Evolutionary conservation across 257 asterid species (phyloP).

Genomic region (Solanum medicagineum): DNA sequence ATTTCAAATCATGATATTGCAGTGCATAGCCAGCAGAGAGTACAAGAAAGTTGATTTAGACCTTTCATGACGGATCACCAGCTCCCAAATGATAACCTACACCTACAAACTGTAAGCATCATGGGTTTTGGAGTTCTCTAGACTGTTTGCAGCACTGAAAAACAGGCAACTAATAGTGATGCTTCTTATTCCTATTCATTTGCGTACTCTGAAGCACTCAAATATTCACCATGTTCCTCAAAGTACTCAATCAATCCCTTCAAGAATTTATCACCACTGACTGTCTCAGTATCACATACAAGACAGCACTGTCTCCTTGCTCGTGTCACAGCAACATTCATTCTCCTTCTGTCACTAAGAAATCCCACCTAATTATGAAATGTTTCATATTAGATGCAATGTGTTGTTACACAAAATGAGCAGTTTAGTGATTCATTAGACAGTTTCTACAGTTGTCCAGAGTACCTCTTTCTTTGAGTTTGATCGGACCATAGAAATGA

Average conservation of each 20-base stretch:
- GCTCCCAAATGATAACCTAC: not conserved
- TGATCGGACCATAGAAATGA: conserved; percentile 95
- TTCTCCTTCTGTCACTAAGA: conserved; percentile 81
- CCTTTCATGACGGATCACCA: not conserved
- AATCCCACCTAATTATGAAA: conserved; percentile 66
- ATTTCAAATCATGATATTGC: not conserved
- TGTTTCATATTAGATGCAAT: not conserved
- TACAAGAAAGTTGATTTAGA: not conserved
- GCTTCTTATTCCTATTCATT: conserved; percentile 5
- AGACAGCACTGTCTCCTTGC: conserved; percentile 94
- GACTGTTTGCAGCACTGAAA: not conserved
- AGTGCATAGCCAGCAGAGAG: not conserved
- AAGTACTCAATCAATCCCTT: conserved; percentile 73
- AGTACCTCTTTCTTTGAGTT: conserved; percentile 87
- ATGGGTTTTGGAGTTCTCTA: not conserved
- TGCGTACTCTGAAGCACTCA: conserved; percentile 80
- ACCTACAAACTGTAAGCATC: not conserved
- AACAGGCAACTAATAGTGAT: not conserved
- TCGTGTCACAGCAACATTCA: conserved; percentile 97
- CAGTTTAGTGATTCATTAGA: not conserved
- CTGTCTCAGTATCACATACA: conserved; percentile 93
- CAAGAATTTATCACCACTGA: conserved; percentile 74
- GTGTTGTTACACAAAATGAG: not conserved
- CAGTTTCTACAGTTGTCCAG: not conserved
- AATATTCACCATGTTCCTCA: conserved; percentile 88